Evolutionary conservation across 1,139 yeast species (phyloP).

Genomic region (Lodderomyces margitis): DNA sequence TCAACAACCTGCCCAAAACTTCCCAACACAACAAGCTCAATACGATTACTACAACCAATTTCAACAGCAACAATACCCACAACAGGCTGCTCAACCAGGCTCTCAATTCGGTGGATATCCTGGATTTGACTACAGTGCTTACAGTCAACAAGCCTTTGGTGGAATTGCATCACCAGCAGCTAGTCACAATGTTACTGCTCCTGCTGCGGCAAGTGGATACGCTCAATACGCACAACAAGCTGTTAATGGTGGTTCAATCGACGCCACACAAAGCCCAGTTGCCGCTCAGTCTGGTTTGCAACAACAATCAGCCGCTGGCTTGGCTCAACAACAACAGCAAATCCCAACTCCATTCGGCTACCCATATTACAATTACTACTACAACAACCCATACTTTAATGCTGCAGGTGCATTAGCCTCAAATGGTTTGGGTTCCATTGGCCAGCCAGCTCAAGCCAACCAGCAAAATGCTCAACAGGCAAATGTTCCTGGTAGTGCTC

Average conservation of each 20-base stretch:
- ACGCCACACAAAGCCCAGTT: slow-evolving; percentile 26
- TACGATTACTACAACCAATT: slow-evolving; percentile 26
- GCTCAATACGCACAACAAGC: slow-evolving; percentile 31
- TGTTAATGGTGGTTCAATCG: slow-evolving; percentile 20
- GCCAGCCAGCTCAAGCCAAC: slow-evolving; percentile 10
- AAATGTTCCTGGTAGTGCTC: slow-evolving; percentile 9
- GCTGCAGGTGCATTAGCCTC: slow-evolving; percentile 20
- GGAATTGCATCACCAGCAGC: slow-evolving; percentile 35
- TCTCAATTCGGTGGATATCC: slow-evolving; percentile 47
- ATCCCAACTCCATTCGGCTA: slow-evolving; percentile 40
- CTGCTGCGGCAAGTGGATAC: slow-evolving; percentile 18
- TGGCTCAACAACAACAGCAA: slow-evolving; percentile 13
- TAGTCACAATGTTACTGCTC: slow-evolving; percentile 28
- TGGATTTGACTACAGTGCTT: slow-evolving; percentile 43
- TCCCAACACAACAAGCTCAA: slow-evolving; percentile 20
- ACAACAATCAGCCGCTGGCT: slow-evolving; percentile 13
- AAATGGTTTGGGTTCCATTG: slow-evolving; percentile 18
- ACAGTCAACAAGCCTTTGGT: slow-evolving; percentile 35
- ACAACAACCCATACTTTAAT: slow-evolving; percentile 43
- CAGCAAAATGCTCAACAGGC: slow-evolving; percentile 10
- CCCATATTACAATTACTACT: slow-evolving; percentile 47
- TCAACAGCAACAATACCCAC: slow-evolving; percentile 45
- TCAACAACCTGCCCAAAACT: slow-evolving; percentile 20
- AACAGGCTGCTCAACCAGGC: slow-evolving; percentile 42
- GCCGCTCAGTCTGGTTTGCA: slow-evolving; percentile 26